Evolutionary conservation across 2,329 filamentous ascomycete species (phyloP).

Genomic region (Aspergillus novofumigatus): DNA sequence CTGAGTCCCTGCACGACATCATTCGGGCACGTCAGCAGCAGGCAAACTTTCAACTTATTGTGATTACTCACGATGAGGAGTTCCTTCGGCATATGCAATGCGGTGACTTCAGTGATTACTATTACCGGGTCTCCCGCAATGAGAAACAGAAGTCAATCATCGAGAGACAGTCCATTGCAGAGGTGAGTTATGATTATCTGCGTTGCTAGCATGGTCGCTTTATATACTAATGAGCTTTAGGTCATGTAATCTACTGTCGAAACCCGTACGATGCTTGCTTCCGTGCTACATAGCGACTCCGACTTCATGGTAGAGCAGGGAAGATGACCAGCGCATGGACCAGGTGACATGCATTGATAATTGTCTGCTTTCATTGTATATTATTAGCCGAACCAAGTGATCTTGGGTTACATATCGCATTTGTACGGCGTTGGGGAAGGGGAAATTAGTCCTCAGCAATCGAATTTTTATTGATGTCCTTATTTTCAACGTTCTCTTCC

Average conservation of each 20-base stretch:
- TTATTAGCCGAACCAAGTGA: neutral
- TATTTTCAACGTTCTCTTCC: neutral
- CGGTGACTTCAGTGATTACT: conserved; percentile 86
- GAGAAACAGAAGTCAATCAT: conserved; percentile 85
- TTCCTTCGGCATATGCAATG: conserved; percentile 92
- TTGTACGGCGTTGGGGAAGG: neutral
- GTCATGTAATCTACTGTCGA: neutral
- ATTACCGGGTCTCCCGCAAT: conserved; percentile 81
- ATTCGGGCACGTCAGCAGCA: conserved; percentile 79
- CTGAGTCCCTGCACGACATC: conserved; percentile 78
- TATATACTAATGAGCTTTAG: neutral
- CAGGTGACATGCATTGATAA: neutral
- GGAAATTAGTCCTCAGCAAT: neutral
- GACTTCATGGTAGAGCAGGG: neutral
- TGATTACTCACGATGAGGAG: conserved; percentile 98
- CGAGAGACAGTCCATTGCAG: conserved; percentile 56
- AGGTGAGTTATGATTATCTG: conserved; percentile 31
- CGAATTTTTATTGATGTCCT: neutral
- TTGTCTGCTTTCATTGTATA: neutral
- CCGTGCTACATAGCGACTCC: neutral
- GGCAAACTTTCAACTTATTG: conserved; percentile 94
- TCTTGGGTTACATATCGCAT: neutral
- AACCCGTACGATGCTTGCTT: neutral
- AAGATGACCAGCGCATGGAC: neutral
- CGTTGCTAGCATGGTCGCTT: neutral